Percentiles rank a stretch among this genome's conserved stretches.
These are phyloP conservation scores for Theileria sp. DNA, from an alignment of 169 alveolate species.

Conservation along the genomic window DNA sequence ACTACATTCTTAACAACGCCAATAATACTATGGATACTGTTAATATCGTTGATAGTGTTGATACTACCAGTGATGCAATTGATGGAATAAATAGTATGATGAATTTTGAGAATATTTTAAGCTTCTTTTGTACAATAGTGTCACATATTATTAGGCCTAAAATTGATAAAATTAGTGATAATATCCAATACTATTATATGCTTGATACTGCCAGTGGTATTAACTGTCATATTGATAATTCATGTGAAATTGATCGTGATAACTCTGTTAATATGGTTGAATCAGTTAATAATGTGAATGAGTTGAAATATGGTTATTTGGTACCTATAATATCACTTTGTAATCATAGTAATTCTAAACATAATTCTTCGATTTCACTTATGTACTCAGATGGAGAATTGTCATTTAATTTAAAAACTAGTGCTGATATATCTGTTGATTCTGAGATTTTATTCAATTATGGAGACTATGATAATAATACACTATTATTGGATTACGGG, in stretches of 20 bases:
- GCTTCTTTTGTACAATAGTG: conserved; percentile 12
- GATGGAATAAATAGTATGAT: not conserved
- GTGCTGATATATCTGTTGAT: conserved; percentile 13
- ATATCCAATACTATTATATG: not conserved
- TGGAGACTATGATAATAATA: conserved; percentile 45
- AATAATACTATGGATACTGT: not conserved
- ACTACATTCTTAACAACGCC: not conserved
- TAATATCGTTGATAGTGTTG: not conserved
- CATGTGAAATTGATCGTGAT: not conserved
- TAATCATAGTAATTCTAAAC: conserved; percentile 33
- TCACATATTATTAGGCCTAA: conserved; percentile 33
- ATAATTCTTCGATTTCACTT: conserved; percentile 26
- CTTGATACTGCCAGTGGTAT: conserved; percentile 13
- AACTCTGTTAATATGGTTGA: conserved; percentile 5
- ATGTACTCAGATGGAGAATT: conserved; percentile 6
- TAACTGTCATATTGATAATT: conserved; percentile 1
- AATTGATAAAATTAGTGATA: not conserved
- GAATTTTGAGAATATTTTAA: not conserved
- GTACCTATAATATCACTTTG: conserved; percentile 48
- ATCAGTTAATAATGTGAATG: not conserved
- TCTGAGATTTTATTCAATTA: conserved; percentile 48
- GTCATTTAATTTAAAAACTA: conserved; percentile 16
- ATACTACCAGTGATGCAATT: not conserved
- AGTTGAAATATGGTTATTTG: conserved; percentile 4
- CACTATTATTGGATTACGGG: conserved; percentile 57